phyloP scores from a whole-genome alignment of 2,329 filamentous ascomycete genomes.

The Exophiala oligosperma region DNA sequence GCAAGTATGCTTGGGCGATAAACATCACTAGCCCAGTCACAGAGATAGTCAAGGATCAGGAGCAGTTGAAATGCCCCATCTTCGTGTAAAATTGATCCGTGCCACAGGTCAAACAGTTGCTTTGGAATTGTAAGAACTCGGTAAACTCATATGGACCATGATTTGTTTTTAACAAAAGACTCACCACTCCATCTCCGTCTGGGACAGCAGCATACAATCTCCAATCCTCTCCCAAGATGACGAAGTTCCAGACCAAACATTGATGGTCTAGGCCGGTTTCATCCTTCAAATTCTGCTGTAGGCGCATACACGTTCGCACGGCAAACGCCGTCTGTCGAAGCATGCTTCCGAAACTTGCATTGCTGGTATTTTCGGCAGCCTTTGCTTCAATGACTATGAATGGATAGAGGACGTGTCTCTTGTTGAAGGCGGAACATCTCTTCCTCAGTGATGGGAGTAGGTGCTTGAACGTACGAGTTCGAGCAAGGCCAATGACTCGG shows the following conservation, averaged over 20 bases:
- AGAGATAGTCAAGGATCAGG: constrained; percentile 32
- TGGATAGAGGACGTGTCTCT: constrained; percentile 22
- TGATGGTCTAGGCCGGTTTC: background rate
- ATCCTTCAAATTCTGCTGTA: constrained; percentile 26
- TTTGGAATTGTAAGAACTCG: constrained; percentile 7
- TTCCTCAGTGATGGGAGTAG: background rate
- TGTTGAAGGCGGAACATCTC: constrained; percentile 1
- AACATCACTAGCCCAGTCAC: constrained; percentile 33
- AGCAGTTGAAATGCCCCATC: constrained; percentile 32
- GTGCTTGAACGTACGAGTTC: background rate
- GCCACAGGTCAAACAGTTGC: constrained; percentile 30
- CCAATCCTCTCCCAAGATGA: constrained; percentile 25
- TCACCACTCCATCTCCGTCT: constrained; percentile 11
- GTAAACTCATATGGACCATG: background rate
- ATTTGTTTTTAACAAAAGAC: background rate
- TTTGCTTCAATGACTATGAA: constrained; percentile 33
- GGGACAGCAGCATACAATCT: constrained; percentile 23
- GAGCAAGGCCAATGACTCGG: constrained; percentile 3
- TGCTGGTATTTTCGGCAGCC: constrained; percentile 17
- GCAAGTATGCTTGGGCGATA: constrained; percentile 16
- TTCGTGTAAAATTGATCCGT: constrained; percentile 24
- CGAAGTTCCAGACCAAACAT: constrained; percentile 25
- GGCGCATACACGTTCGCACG: constrained; percentile 27
- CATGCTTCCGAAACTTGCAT: constrained; percentile 23
- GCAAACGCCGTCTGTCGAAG: constrained; percentile 30